Base-by-base conservation (phyloP, 2,329 filamentous ascomycete species). In the Hypoxylon sp. region DNA sequence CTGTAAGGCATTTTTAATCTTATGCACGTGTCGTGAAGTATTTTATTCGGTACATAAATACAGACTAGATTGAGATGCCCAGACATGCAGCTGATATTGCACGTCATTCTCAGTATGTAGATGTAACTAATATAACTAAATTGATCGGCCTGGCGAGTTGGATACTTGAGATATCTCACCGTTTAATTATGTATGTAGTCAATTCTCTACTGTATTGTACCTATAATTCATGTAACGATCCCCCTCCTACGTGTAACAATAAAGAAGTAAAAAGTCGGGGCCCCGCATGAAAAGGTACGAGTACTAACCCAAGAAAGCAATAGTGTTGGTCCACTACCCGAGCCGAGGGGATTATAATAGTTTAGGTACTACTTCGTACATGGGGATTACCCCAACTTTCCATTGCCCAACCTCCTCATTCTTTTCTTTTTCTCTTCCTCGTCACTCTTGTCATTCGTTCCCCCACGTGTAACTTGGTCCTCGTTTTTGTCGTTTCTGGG, bases 1-100 rank as follows among this genome's bases (percentile, higher is more conserved):
- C 31, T 23, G 21, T 25, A 40, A 19, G 31, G 31, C 13, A 8
- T 38, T 36, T 44, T 49, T 21, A 20, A 25, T 20, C 20, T 11
- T n/a, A 23, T 26, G 31, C 52, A 55, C 47, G 52, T 55, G 52
- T 11, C 17, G 15, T 12, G 37, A 38, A 47, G 26, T 23, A n/a
- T 37, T 55, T 51, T 46, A 21, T 20, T 29, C n/a, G 17, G 23
- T 20, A 20, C 41, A 9, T 36, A 8, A 15, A 15, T 34, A 23
- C 30, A 15, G 11, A 9, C 15, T 7, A 19, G 8, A 27, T 41
- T 35, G n/a, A n/a, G n/a, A n/a, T n/a, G n/a, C n/a, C n/a, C n/a
- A n/a, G n/a, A n/a, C n/a, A n/a, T n/a, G n/a, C n/a, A n/a, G n/a
- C 35, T 34, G 41, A 30, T 41, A 23, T 40, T 49, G 26, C 29